Conservation (phyloP, 768 basidiomycete genomes). For the Cantharellus anzutake region DNA sequence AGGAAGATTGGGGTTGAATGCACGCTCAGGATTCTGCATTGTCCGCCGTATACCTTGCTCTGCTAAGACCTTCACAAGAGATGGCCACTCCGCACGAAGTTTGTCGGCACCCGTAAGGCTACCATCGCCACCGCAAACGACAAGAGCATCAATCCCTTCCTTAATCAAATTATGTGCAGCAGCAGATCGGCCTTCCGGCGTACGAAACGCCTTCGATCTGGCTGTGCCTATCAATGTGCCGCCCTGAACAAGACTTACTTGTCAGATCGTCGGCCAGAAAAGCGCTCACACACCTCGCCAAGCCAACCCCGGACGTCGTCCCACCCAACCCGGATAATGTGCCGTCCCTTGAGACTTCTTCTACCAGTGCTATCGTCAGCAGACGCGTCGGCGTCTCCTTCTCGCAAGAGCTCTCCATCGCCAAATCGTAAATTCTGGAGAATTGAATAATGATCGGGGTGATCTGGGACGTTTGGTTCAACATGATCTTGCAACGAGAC, state of each 20-base stretch:
- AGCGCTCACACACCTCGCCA: conserved; percentile 37
- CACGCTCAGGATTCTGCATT: neutral
- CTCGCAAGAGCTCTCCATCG: conserved; percentile 53
- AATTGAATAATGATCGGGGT: conserved; percentile 16
- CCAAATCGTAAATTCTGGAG: conserved; percentile 68
- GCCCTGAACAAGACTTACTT: conserved; percentile 29
- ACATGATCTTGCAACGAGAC: neutral
- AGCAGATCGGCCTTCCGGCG: conserved; percentile 66
- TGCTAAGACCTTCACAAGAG: conserved; percentile 51
- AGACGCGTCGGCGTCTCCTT: conserved; percentile 47
- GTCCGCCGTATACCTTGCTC: conserved; percentile 27
- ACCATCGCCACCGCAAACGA: conserved; percentile 95
- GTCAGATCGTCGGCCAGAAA: neutral
- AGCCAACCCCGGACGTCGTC: conserved; percentile 97
- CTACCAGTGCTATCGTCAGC: conserved; percentile 39
- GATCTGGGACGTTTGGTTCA: conserved; percentile 9
- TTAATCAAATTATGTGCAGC: conserved; percentile 85
- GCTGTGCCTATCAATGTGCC: conserved; percentile 96
- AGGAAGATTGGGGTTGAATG: neutral
- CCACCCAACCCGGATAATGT: conserved; percentile 93
- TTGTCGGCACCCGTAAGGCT: conserved; percentile 90
- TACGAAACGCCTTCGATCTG: conserved; percentile 67
- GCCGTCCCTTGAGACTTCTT: conserved; percentile 59
- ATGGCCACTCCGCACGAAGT: conserved; percentile 87
- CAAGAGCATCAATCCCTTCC: conserved; percentile 93